Percentiles rank a stretch among this genome's conserved stretches.
Conservation (phyloP, 176 grass and related monocot genomes). For the Avena atlantica region DNA sequence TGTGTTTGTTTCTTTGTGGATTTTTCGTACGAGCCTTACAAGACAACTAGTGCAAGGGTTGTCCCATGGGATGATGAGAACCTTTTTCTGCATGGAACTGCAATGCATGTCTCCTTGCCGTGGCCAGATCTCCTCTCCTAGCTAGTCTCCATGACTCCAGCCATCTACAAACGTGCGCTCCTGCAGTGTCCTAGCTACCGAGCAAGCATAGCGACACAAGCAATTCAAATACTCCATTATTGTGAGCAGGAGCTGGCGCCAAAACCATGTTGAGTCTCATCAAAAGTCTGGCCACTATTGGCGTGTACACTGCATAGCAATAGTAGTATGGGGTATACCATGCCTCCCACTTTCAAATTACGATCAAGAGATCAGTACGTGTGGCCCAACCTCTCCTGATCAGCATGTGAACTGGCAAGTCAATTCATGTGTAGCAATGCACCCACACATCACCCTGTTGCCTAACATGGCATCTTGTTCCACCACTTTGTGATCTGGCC, state of each 20-base stretch:
- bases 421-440: conserved; percentile 17
- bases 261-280: conserved; percentile 30
- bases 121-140: background rate
- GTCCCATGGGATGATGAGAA: background rate
- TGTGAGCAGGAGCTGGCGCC: background rate
- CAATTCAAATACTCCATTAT: conserved; percentile 11
- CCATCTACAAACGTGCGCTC: background rate
- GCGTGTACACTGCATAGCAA: background rate
- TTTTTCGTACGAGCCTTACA: background rate
- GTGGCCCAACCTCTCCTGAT: conserved; percentile 31
- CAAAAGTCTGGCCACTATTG: conserved; percentile 21
- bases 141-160: background rate
- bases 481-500: background rate
- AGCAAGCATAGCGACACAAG: background rate
- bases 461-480: conserved; percentile 33
- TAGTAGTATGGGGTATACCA: background rate
- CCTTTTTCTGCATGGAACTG: conserved; percentile 15
- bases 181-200: background rate
- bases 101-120: background rate
- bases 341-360: background rate
- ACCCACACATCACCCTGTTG: conserved; percentile 35
- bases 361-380: background rate
- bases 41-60: background rate
- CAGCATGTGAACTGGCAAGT: conserved; percentile 28
- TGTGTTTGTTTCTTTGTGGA: too few species aligned